Evolutionary conservation across 2,329 filamentous ascomycete species (phyloP), one percentile per base, ranked within the genome.

Genomic region (Colletotrichum incanum): DNA sequence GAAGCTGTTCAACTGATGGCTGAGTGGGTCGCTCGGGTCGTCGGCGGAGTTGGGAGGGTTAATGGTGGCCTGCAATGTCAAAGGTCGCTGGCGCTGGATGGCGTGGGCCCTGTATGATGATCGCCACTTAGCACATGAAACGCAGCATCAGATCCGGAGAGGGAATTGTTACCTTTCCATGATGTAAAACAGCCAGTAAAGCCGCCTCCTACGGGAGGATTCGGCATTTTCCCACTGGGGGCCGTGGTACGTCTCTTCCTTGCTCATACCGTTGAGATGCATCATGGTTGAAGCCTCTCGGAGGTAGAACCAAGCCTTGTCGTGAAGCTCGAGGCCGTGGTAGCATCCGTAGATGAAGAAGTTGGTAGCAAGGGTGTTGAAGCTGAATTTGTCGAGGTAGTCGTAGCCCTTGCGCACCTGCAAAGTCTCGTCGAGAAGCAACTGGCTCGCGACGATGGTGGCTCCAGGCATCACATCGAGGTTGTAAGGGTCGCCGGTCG

Each of bases 271-370:
- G 37, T 85, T 80, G 76, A 92, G 88, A 76, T 90, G 87, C 37
- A 88, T 86, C 80, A 96, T 85, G 7, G 93, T 95, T 1, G 91
- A 92, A 7, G 93, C 92, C 81, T 96, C 93, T 34, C 93, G 90
- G 12, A 96, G 84, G 79, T 94, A 91, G 78, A 91, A 95, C 93
- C 93, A 96, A 1, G 93, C 93, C 79, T 91, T 91, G 74, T 93
- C 91, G 79, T 95, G 92, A 79, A 91, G 86, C 74, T 94, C 92
- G 58, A 94, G 83, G 47, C 90, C 92, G 73, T 93, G 92, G 79
- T 92, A 90, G 70, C 91, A 92, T 47, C 89, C 92, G 76, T 94
- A 95, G 34, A 96, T 80, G 79, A 96, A 95, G 81, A 93, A 94
- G 65, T 92, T 94, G n/a, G 92, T 94, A 71, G 91, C 90, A 16